Conservation (phyloP, 495 filamentous ascomycete genomes). For the Penicillium daleae region DNA sequence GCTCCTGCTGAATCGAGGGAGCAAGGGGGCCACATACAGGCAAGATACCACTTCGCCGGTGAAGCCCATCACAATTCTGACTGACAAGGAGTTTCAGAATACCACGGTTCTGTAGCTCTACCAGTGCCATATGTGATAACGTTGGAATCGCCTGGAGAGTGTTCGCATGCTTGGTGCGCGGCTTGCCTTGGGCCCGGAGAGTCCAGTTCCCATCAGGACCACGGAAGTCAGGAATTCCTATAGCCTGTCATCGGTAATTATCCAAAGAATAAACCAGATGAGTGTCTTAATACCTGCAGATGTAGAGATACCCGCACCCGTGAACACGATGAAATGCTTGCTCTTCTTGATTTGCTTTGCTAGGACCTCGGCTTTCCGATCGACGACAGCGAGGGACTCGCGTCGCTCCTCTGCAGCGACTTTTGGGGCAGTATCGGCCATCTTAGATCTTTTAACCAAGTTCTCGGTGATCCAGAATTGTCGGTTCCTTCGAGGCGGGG, state of each 20-base stretch:
- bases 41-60: background rate
- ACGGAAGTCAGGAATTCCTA: background rate
- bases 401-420: constrained; percentile 39
- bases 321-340: constrained; percentile 53
- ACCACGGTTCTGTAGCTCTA: background rate
- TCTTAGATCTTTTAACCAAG: background rate
- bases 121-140: background rate
- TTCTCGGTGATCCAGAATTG: too few relatives aligned
- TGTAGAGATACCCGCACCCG: constrained; percentile 22
- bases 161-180: background rate
- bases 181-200: background rate
- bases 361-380: constrained; percentile 39
- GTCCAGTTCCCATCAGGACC: background rate
- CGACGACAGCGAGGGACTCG: constrained; percentile 35
- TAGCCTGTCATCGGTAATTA: background rate
- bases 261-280: background rate
- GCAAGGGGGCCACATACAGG: background rate
- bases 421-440: constrained; percentile 42
- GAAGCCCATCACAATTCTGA: background rate
- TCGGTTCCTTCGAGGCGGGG: too few relatives aligned
- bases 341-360: constrained; percentile 41
- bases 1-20: background rate
- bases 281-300: background rate
- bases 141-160: background rate
- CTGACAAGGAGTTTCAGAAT: background rate